phyloP scores from a whole-genome alignment of 345 rosid genomes.

The Angophora floribunda region DNA sequence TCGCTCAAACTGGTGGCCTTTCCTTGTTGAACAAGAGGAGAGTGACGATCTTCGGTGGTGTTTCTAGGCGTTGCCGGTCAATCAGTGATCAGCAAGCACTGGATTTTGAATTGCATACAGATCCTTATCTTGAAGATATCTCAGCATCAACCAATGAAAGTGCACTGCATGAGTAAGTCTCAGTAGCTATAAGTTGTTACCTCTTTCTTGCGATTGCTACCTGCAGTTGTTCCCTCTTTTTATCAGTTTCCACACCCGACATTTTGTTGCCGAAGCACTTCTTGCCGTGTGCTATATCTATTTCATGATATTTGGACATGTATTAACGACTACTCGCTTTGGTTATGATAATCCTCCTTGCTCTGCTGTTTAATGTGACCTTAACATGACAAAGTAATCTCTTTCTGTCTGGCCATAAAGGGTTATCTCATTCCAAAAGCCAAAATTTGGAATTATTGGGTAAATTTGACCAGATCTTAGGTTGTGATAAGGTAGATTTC shows the following conservation, averaged over 20 bases:
- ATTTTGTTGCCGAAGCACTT: not conserved
- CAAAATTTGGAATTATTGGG: not conserved
- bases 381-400: not conserved
- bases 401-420: not conserved
- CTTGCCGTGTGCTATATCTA: not conserved
- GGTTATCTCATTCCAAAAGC: not conserved
- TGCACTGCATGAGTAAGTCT: not conserved
- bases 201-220: not conserved
- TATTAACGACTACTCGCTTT: not conserved
- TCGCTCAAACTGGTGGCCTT: not conserved
- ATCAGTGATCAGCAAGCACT: not conserved
- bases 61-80: not conserved
- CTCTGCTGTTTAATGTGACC: not conserved
- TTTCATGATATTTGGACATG: not conserved
- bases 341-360: not conserved
- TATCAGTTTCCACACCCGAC: not conserved
- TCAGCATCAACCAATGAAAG: not conserved
- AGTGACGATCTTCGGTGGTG: not conserved
- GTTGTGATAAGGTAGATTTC: not conserved
- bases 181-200: not conserved
- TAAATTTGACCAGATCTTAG: not conserved
- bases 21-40: not conserved
- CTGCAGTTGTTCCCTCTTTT: not conserved
- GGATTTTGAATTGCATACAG: not conserved
- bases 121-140: not conserved